phyloP scores from a whole-genome alignment of 1,139 yeast species.

The Suhomyces taliae region DNA sequence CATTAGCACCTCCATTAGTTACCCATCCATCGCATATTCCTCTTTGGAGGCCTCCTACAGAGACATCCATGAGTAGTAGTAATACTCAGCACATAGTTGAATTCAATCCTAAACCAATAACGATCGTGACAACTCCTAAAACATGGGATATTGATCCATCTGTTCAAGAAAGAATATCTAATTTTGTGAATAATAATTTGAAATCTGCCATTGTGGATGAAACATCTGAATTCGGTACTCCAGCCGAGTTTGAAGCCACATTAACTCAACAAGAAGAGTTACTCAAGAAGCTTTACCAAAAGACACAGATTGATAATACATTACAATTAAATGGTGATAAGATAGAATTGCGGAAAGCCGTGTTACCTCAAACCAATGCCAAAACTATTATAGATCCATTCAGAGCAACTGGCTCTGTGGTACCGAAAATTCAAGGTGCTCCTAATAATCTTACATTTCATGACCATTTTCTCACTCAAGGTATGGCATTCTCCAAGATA shows the following conservation, averaged over 20 bases:
- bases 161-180: conserved; percentile 42
- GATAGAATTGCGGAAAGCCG: conserved; percentile 44
- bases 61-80: conserved; percentile 41
- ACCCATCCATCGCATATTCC: conserved; percentile 78
- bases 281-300: conserved; percentile 30
- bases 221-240: conserved; percentile 35
- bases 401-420: conserved; percentile 38
- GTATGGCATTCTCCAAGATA: conserved; percentile 66
- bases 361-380: conserved; percentile 45
- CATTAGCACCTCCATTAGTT: conserved; percentile 59
- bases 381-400: conserved; percentile 44
- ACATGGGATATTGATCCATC: conserved; percentile 27
- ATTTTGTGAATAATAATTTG: conserved; percentile 53
- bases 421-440: conserved; percentile 42
- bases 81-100: conserved; percentile 34
- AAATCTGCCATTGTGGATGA: conserved; percentile 46
- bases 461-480: conserved; percentile 78
- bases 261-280: conserved; percentile 34
- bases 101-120: conserved; percentile 32
- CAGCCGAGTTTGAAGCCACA: conserved; percentile 35
- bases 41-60: conserved; percentile 57
- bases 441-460: conserved; percentile 53
- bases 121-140: conserved; percentile 22
- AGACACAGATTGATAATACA: conserved; percentile 35
- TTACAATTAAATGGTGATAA: conserved; percentile 46